Evolutionary conservation across 1,139 yeast genomes (phyloP).

Genomic region (Blastobotrys indianensis): DNA sequence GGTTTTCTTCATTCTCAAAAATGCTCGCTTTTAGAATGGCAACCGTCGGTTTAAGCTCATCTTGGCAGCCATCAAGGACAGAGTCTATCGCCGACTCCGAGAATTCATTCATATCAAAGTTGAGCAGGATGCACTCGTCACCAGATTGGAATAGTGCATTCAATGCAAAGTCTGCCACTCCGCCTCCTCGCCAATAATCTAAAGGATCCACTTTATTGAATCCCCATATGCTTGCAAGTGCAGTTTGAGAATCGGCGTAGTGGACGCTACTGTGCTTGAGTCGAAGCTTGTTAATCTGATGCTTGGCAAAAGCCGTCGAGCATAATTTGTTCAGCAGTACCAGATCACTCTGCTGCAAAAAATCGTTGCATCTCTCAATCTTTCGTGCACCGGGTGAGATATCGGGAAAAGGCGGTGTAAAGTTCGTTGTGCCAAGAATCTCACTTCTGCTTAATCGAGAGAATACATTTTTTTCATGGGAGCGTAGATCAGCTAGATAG

Average conservation of each 20-base stretch:
- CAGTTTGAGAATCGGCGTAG: too few species aligned
- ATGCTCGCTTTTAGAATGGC: conserved; percentile 4
- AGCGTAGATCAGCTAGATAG: background rate
- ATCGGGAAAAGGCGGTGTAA: conserved; percentile 9
- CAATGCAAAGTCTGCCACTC: background rate
- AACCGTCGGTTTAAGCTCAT: conserved; percentile 10
- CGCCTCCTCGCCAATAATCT: conserved; percentile 8
- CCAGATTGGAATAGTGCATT: background rate
- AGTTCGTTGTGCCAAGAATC: background rate
- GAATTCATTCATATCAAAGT: background rate
- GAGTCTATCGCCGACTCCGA: background rate
- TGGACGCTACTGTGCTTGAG: too few species aligned
- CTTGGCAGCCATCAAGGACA: conserved; percentile 1
- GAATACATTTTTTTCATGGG: conserved; percentile 3
- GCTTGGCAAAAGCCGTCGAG: background rate
- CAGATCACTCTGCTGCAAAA: background rate
- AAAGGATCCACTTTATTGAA: conserved; percentile 8
- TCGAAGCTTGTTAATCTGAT: too few species aligned
- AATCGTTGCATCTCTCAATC: conserved; percentile 1
- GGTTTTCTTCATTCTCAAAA: background rate
- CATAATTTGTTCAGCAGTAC: background rate
- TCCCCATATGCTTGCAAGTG: conserved; percentile 7
- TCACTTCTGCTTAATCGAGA: conserved; percentile 4
- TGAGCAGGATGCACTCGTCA: background rate
- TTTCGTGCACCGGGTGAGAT: conserved; percentile 8